Conservation (phyloP, 805 yeast genomes). For the Hanseniaspora opuntiae region DNA sequence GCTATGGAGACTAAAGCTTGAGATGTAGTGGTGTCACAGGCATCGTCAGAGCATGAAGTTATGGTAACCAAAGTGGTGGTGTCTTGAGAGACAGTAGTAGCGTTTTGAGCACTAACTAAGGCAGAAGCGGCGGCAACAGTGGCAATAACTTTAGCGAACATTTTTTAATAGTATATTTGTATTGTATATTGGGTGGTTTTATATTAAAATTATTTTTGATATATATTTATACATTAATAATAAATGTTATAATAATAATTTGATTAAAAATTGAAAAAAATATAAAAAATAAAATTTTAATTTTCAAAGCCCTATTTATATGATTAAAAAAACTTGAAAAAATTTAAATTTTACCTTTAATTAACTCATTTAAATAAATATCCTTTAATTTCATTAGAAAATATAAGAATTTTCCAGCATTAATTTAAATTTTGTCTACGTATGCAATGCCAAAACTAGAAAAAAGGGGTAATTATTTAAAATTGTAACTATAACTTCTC, state of each 20-base stretch:
- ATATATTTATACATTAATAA: not conserved
- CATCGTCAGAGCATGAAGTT: slow-evolving; percentile 26
- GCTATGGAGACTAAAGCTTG: slow-evolving; percentile 27
- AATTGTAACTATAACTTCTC: too few species aligned
- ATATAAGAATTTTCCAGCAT: too few species aligned
- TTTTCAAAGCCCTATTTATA: too few species aligned
- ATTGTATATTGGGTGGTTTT: slow-evolving; percentile 20
- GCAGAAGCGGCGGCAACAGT: slow-evolving; percentile 20
- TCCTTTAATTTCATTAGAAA: too few species aligned
- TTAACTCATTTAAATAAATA: too few species aligned
- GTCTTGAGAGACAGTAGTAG: slow-evolving; percentile 19
- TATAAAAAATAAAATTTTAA: too few species aligned
- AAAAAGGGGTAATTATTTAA: not conserved
- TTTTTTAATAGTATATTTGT: slow-evolving; percentile 18
- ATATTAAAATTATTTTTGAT: not conserved
- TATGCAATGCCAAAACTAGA: not conserved
- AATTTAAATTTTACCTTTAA: too few species aligned
- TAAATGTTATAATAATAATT: not conserved
- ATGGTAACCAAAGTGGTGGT: slow-evolving; percentile 27
- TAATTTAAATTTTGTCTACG: not conserved
- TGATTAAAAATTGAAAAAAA: not conserved
- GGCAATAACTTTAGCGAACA: slow-evolving; percentile 32
- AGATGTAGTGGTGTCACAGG: slow-evolving; percentile 24
- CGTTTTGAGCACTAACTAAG: slow-evolving; percentile 18
- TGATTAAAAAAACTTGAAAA: too few species aligned